Evolutionary conservation across 805 yeast genomes (phyloP), one percentile per base, ranked within the genome.

Genomic region (Gaillardinia entomophila): DNA sequence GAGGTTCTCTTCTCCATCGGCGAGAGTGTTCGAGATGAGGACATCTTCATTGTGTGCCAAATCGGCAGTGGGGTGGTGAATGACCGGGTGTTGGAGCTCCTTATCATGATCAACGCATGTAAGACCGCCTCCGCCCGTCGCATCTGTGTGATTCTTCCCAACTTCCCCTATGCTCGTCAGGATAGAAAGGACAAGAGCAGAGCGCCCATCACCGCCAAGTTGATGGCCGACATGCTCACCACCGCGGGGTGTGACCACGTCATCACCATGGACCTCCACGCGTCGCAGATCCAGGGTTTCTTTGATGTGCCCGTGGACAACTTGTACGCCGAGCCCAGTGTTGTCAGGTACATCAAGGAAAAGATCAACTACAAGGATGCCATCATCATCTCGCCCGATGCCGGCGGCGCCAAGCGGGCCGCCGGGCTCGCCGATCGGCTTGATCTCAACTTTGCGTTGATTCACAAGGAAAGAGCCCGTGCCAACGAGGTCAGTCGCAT

Each of bases 341-440:
- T 85, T 14, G 72, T 90, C 30, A 68, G 83, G 45, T 92, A 85
- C 57, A 85, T 90, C 46, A 77, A 74, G 42, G 84, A 78, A 39
- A 73, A 77, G 42, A 66, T 77, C 28, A 60, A 67, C 40, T 60
- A 62, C 20, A 68, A 78, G 37, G 64, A 73, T 32, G 73, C 88
- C 7, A 85, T 88, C 32, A 76, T 90, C 34, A 94, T 90, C 10
- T 87, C 96, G 4, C 98, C 98, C 3, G 98, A 90, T 64, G 98
- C 98, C 3, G 98, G 98, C 48, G 98, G 98, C 38, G 97, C 97
- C 34, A 90, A 90, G 60, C 75, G 98, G 45, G 98, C 89, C 17
- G 97, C 97, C 2, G 79, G 89, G 4, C 66, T 90, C 32, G 97
- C 97, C 11, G 97, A 90, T 51, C 77, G 83, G 48, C 68, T 92